Base-by-base conservation (phyloP, 371 early-diverging fungal genomes). In the Hamiltosporidium tvaerminnensis region DNA sequence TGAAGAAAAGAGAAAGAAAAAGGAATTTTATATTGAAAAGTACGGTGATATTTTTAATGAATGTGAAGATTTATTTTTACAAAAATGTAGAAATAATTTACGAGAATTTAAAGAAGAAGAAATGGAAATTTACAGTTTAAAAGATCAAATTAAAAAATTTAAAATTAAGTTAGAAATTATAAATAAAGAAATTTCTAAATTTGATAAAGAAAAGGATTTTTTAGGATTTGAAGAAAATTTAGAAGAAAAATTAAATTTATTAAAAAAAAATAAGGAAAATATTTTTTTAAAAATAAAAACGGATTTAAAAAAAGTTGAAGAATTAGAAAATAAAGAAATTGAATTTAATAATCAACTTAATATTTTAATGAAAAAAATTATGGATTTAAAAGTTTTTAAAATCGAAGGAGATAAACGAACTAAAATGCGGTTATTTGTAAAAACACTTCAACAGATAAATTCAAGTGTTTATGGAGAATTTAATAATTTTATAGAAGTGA, bases 381-480 rank as follows among this genome's bases (percentile, higher is more conserved):
- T 74, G 30, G 9, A 53, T 5, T 47, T 32, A 39, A 70, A 64
- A 35, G 58, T 50, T 35, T 59, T 31, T 9, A 66, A 65, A 41
- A 59, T 31, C 2, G 66, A 59, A 4, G 61, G 33, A 33, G 38
- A 38, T 3, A 66, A 57, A n/a, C 5, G 35, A 12, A 47, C 47
- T 16, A 41, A 52, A 50, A 59, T 69, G 0, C 44, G 16, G 12
- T 37, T n/a, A n/a, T 44, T 49, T 33, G 63, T 71, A 5, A 47
- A 58, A 5, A n/a, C 31, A 10, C 31, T 58, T 9, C 5, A 47
- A 38, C 2, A 4, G 32, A 14, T 41, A 47, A 39, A 14, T 30
- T 10, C 47, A 10, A 69, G 72, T 23, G 72, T 75, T 12, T 55
- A 61, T 48, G 75, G 75, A 48, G 36, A 54, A 16, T 23, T 75